Base-by-base conservation (phyloP, 2,329 filamentous ascomycete species). In the Microcyclospora pomicola region DNA sequence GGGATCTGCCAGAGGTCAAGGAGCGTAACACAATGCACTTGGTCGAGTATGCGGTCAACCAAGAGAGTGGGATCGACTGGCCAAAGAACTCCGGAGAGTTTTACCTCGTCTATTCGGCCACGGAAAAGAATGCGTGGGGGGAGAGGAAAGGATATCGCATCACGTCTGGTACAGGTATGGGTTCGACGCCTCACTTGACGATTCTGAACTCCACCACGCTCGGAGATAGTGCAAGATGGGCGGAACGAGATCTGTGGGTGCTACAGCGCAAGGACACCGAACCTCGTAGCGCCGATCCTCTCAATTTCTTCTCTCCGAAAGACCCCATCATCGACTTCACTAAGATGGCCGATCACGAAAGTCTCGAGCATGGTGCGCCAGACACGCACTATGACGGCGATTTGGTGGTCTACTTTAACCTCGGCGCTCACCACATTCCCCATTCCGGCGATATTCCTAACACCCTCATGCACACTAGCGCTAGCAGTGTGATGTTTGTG, bases 181-280 rank as follows among this genome's bases (percentile, higher is more conserved):
- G 60, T 6, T 56, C 54, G 7, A 51, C 60, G 6, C 56, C 57
- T 5, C 64, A 71, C 43, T 48, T 74, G 29, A 71, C 69, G 0
- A 62, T 71, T 11, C 37, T 61, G 24, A 62, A 73, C 47, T 71
- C 67, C 4, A 63, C 59, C 9, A 65, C 63, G 11, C 50, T 69
- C 1, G 58, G 52, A 9, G 64, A 68, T 28, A 59, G 67, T 0
- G 67, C 62, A 0, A 54, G 59, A 15, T 75, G 66, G 60, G 66
- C 69, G 2, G 62, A 61, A 13, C 59, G 71, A 43, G 66, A 75
- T 48, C 45, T 77, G 4, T 68, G 65, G 48, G 59, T 72, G 13
- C 62, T 69, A 2, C 56, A 59, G 40, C 67, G 63, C 6, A 68
- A 74, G 38, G 70, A 75, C 45, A 67, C 62, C 0, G 72, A 75